Conservation (phyloP, 1,284 basidiomycete genomes). For the Boletus sp. region DNA sequence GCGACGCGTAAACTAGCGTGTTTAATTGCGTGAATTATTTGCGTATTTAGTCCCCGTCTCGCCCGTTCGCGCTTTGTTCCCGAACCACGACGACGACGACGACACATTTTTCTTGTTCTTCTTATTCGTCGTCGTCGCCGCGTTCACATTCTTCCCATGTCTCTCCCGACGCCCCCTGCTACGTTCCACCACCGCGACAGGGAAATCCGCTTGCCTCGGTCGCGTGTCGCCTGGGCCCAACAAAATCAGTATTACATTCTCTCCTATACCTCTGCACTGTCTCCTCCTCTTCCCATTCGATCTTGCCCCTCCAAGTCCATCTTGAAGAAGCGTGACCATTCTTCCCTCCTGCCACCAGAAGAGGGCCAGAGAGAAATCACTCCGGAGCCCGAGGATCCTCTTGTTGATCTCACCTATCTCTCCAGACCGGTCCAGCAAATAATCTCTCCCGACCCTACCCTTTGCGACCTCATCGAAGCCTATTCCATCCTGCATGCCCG, state of each 20-base stretch:
- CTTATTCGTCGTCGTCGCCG: constrained; percentile 15
- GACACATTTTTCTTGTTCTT: background rate
- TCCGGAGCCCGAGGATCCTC: constrained; percentile 65
- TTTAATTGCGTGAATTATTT: constrained; percentile 35
- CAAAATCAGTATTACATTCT: constrained; percentile 52
- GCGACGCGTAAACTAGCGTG: constrained; percentile 37
- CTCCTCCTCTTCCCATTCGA: constrained; percentile 34
- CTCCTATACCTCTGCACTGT: constrained; percentile 32
- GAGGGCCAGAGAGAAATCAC: constrained; percentile 56
- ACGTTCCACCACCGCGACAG: constrained; percentile 58
- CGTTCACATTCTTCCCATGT: constrained; percentile 22
- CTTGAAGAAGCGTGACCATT: constrained; percentile 48
- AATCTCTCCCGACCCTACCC: constrained; percentile 42
- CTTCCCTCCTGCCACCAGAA: constrained; percentile 36
- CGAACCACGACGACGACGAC: constrained; percentile 23
- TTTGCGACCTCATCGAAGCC: constrained; percentile 62
- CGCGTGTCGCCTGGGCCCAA: constrained; percentile 58
- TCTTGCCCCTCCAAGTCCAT: constrained; percentile 54
- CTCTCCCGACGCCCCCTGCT: constrained; percentile 62
- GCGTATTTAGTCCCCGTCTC: constrained; percentile 24
- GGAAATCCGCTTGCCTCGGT: constrained; percentile 40
- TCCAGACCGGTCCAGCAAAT: constrained; percentile 57
- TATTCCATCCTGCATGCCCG: constrained; percentile 67
- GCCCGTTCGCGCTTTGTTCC: constrained; percentile 2
- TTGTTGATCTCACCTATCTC: constrained; percentile 61